Evolutionary conservation across 2,329 filamentous ascomycete genomes (phyloP), one percentile per base, ranked within the genome.

Genomic region (Leptosphaerulina australis): DNA sequence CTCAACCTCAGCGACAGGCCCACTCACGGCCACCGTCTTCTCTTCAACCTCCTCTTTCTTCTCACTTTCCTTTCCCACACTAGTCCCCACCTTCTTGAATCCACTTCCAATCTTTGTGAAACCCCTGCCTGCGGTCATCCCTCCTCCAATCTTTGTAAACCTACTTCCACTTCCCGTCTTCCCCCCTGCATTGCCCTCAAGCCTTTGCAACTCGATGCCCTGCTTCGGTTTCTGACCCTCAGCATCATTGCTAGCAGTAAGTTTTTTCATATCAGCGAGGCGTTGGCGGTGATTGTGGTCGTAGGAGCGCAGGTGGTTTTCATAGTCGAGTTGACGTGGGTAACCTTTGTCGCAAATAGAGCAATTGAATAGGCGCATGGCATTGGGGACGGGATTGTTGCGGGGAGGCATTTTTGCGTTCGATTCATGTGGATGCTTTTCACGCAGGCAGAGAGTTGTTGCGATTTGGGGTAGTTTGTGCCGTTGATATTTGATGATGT

Each of bases 261-360:
- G 48, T 54, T 88, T 86, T 74, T 91, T 91, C 88, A 93, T 91
- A 65, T 94, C 89, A 74, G 90, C 90, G 50, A 92, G 83, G 39
- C 90, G 88, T 70, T 76, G 62, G 34, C 60, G 61, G 75, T 99
- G 94, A 63, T 90, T 89, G 75, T 99, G 94, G 70, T 97, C 94
- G 74, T 97, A 97, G 65, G 89, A 94, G 57, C 86, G 86, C 48
- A 97, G 89, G 72, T 99, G 94, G 6, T 92, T 88, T 74, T 97
- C 93, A 72, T 95, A 97, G 72, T 97, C 93, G 69, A 95, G 93
- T 81, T 96, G 93, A 47, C 94, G 91, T 1, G 87, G 86, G 76
- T 97, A 99, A 64, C 92, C 93, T 76, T 97, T 97, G 58, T 88
- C 61, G 78, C 94, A 97, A 45, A 97, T 83, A 30, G 86, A 83